Conservation (phyloP, 1,284 basidiomycete species). For the Thecaphora thlaspeos region DNA sequence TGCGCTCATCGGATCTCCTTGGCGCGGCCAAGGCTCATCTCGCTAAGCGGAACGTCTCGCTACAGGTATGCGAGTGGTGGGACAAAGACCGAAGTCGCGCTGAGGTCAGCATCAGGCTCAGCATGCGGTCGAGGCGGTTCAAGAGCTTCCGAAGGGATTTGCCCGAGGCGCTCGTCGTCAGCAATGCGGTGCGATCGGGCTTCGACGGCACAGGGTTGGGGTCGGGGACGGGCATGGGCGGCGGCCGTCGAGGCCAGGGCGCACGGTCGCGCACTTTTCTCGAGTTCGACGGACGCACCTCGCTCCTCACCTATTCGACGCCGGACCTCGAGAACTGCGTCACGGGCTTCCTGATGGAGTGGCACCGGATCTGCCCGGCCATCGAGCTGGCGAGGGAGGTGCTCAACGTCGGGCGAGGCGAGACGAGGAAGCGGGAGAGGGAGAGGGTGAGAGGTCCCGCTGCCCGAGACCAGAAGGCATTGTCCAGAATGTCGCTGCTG, state of each 20-base stretch:
- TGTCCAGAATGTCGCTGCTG: too few relatives aligned
- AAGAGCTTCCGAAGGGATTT: constrained; percentile 61
- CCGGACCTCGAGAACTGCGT: constrained; percentile 82
- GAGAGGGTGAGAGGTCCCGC: too few relatives aligned
- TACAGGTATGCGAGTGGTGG: constrained; percentile 89
- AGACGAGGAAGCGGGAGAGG: too few relatives aligned
- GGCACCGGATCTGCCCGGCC: constrained; percentile 86
- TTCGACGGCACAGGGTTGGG: constrained; percentile 16
- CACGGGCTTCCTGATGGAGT: constrained; percentile 81
- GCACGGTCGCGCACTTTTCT: constrained; percentile 77
- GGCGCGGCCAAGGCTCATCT: constrained; percentile 76
- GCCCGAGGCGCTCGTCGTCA: too few relatives aligned
- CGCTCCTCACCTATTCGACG: constrained; percentile 79
- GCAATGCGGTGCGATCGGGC: too few relatives aligned
- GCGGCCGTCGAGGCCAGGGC: constrained; percentile 61
- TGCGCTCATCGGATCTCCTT: constrained; percentile 75
- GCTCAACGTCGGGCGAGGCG: constrained; percentile 32
- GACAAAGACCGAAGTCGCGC: constrained; percentile 68
- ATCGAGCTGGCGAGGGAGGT: constrained; percentile 82
- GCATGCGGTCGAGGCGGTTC: constrained; percentile 59
- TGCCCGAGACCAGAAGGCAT: too few relatives aligned
- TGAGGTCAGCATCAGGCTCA: constrained; percentile 64
- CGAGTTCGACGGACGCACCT: constrained; percentile 74
- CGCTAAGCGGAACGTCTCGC: constrained; percentile 82
- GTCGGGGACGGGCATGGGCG: constrained; percentile 32